Base-by-base conservation (phyloP, 2,329 filamentous ascomycete genomes). In the Epichloe bromicola region DNA sequence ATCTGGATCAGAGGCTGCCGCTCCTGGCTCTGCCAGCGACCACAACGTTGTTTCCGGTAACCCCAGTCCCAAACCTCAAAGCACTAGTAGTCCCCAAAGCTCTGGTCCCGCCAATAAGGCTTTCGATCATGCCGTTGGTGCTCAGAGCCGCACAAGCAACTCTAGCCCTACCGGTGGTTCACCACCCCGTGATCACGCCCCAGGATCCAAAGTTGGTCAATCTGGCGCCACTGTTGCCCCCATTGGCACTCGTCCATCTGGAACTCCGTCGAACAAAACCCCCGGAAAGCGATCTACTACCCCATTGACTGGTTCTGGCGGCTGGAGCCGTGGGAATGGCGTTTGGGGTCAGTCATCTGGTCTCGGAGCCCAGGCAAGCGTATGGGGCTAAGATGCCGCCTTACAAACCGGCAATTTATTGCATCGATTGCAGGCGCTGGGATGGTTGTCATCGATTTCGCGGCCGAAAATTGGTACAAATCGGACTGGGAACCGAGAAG, bases 361-460 rank as follows among this genome's bases (percentile, higher is more conserved):
- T 48, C 81, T 94, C 55, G 87, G 89, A 57, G 86, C 90, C 55
- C 88, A 94, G 66, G 89, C 90, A 57, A 94, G 88, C 57, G 91
- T 96, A 59, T 97, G 90, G 90, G 90, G 90, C 60, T 96, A 83
- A 49, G 30, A 30, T 36, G 10, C 5, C 3, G 6, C 30, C 33
- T 30, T 15, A 51, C 19, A 34, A 15, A 30, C 15, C 11, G 10
- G 34, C 39, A 46, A 46, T 49, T 46, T 15, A 19, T 46, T 48
- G 19, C 48, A 47, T 49, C 19, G 19, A 48, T 40, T 15, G 19
- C 3, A 38, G 54, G 54, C 54, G 54, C 51, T 46, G 44, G 48
- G 49, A 45, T 37, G 17, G 15, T 30, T 34, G 55, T 51, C 48
- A 50, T 55, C 48, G 51, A 38, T 34, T 50, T 50, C 23, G 40